Percentiles rank a stretch among this genome's conserved stretches.
Evolutionary conservation across 106 monocot genomes (phyloP).

Genomic region (Dendrobium catenatum): DNA sequence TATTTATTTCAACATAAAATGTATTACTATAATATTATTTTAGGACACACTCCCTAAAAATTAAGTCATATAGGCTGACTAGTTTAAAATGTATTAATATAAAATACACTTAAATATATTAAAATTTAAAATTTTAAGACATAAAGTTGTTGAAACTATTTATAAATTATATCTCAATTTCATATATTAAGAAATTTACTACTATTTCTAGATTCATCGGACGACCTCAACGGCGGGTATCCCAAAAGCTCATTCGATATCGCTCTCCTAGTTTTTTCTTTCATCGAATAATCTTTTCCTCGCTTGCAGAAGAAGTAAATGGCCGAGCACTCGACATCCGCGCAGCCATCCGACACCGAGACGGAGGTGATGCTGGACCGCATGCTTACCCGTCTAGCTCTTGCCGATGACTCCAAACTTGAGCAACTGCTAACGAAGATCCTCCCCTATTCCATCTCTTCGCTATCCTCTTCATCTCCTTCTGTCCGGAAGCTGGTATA

Average conservation of each 20-base stretch:
- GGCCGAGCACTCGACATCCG: conserved; percentile 28
- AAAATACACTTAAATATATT: no score
- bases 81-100: no score
- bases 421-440: conserved; percentile 57
- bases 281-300: neutral
- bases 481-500: conserved; percentile 70
- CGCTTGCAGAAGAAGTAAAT: conserved; percentile 13
- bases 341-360: conserved; percentile 42
- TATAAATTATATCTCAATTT: no score
- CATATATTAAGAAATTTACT: no score
- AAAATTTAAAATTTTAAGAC: no score
- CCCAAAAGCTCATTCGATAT: neutral
- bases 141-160: no score
- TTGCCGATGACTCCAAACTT: conserved; percentile 72
- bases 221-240: no score
- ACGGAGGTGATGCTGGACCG: conserved; percentile 81
- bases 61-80: no score
- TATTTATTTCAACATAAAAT: no score
- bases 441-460: conserved; percentile 84
- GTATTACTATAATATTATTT: no score
- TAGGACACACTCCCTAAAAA: no score
- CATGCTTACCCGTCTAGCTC: conserved; percentile 93
- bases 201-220: no score
- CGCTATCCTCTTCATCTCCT: conserved; percentile 69
- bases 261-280: neutral